Conservation (phyloP, 2,329 filamentous ascomycete genomes). For the Hansfordia pulvinata region DNA sequence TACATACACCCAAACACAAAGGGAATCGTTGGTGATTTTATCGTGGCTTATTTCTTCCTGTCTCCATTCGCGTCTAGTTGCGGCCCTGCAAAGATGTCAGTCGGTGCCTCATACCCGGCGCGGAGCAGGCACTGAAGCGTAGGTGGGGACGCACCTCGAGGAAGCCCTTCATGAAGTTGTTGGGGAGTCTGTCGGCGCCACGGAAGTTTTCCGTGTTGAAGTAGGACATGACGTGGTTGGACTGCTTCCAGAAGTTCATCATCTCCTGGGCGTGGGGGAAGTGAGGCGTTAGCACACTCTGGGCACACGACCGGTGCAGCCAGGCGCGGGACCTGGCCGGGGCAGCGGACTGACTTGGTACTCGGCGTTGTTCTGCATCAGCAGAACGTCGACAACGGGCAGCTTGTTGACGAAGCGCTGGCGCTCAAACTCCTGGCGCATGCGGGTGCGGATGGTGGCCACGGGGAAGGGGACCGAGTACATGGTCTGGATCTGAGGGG, state of each 20-base stretch:
- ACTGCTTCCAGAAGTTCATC: constrained; percentile 98
- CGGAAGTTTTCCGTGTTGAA: constrained; percentile 74
- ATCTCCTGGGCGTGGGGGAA: constrained; percentile 62
- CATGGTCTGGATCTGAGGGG: constrained; percentile 93
- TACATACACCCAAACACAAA: constrained; percentile 11
- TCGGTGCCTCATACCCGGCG: constrained; percentile 1
- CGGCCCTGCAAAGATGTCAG: constrained; percentile 29
- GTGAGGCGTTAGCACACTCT: constrained; percentile 1
- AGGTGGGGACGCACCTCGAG: constrained; percentile 56
- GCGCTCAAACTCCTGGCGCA: constrained; percentile 93
- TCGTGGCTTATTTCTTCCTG: constrained; percentile 21
- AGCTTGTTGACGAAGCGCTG: constrained; percentile 89
- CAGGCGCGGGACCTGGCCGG: too few relatives aligned
- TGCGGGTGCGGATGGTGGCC: constrained; percentile 77
- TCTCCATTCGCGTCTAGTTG: constrained; percentile 30
- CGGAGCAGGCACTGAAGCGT: constrained; percentile 1
- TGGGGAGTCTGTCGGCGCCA: constrained; percentile 66
- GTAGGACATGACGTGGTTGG: constrained; percentile 91
- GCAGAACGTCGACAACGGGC: constrained; percentile 72
- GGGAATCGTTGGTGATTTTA: constrained; percentile 19
- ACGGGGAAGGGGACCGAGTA: constrained; percentile 87
- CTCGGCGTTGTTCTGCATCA: constrained; percentile 85
- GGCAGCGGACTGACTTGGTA: constrained; percentile 65
- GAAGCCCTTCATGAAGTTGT: constrained; percentile 88
- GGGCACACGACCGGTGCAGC: too few relatives aligned